phyloP scores from a whole-genome alignment of 2,329 filamentous ascomycete genomes.

The Alternaria viburni region DNA sequence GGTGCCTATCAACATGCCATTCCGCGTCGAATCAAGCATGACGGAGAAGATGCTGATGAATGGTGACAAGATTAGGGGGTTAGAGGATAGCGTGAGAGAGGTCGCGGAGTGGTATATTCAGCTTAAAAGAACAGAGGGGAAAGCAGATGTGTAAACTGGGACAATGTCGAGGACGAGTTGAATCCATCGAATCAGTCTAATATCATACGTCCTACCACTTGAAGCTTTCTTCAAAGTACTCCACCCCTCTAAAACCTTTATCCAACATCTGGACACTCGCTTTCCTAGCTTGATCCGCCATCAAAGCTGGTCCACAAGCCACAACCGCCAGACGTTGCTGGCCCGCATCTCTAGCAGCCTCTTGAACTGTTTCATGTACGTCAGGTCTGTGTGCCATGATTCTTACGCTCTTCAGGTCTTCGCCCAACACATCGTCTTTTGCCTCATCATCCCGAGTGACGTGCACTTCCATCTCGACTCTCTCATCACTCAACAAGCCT shows the following conservation, averaged over 20 bases:
- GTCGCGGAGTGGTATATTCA: slow-evolving; percentile 39
- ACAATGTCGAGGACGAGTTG: background rate
- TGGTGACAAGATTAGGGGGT: slow-evolving; percentile 22
- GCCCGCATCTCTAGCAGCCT: slow-evolving; percentile 39
- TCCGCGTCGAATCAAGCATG: slow-evolving; percentile 33
- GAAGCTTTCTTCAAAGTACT: slow-evolving; percentile 58
- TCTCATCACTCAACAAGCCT: slow-evolving; percentile 27
- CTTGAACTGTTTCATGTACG: slow-evolving; percentile 43
- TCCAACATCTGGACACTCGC: slow-evolving; percentile 47
- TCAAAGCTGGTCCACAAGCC: slow-evolving; percentile 53
- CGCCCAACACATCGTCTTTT: slow-evolving; percentile 27
- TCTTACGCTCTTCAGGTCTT: slow-evolving; percentile 25
- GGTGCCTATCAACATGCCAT: slow-evolving; percentile 41
- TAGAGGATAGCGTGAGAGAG: slow-evolving; percentile 35
- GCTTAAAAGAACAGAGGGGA: slow-evolving; percentile 8
- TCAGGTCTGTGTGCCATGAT: slow-evolving; percentile 49
- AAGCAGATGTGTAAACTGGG: background rate
- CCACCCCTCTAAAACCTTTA: slow-evolving; percentile 37
- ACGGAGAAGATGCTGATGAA: slow-evolving; percentile 34
- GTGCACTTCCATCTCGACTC: slow-evolving; percentile 35
- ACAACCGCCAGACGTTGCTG: slow-evolving; percentile 47
- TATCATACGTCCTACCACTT: slow-evolving; percentile 44
- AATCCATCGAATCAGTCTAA: background rate
- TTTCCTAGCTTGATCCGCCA: slow-evolving; percentile 55
- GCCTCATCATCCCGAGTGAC: slow-evolving; percentile 33